Conservation (phyloP, 148 eudicot species). For the Pouteria glomerata region DNA sequence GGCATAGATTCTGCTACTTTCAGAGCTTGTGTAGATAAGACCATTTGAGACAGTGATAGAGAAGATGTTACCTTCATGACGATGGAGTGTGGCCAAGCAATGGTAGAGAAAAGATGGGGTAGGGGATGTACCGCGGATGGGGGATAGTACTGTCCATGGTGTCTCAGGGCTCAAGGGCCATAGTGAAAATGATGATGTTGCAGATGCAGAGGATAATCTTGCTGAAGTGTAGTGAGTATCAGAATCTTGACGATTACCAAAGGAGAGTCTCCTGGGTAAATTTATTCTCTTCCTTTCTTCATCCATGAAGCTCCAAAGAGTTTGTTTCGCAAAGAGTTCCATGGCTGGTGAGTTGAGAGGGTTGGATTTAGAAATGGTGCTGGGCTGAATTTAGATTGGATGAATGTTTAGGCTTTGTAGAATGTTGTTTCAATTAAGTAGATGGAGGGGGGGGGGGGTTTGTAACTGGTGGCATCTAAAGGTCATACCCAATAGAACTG, state of each 20-base stretch:
- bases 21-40: slow-evolving; percentile 46
- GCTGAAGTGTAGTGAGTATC: slow-evolving; percentile 21
- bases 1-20: slow-evolving; percentile 43
- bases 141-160: slow-evolving; percentile 31
- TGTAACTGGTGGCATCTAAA: slow-evolving; percentile 1
- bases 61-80: slow-evolving; percentile 44
- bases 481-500: no score
- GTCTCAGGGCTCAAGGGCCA: slow-evolving; percentile 27
- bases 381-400: slow-evolving; percentile 5
- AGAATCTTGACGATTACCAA: slow-evolving; percentile 22
- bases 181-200: slow-evolving; percentile 23
- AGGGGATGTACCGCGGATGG: slow-evolving; percentile 15
- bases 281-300: slow-evolving; percentile 28
- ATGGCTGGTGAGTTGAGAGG: slow-evolving; percentile 13
- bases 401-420: background rate
- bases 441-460: background rate
- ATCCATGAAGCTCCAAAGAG: slow-evolving; percentile 24
- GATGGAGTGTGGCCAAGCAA: slow-evolving; percentile 54
- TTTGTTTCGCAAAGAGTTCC: slow-evolving; percentile 13
- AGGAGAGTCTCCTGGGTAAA: slow-evolving; percentile 29
- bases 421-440: background rate
- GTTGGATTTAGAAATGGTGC: slow-evolving; percentile 1
- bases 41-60: slow-evolving; percentile 35
- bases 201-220: slow-evolving; percentile 30
- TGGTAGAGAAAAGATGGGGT: slow-evolving; percentile 41